A percentile compares a stretch with the other conserved stretches of the same genome.
Conservation (phyloP, 805 yeast species). For the Lachancea sp. region DNA sequence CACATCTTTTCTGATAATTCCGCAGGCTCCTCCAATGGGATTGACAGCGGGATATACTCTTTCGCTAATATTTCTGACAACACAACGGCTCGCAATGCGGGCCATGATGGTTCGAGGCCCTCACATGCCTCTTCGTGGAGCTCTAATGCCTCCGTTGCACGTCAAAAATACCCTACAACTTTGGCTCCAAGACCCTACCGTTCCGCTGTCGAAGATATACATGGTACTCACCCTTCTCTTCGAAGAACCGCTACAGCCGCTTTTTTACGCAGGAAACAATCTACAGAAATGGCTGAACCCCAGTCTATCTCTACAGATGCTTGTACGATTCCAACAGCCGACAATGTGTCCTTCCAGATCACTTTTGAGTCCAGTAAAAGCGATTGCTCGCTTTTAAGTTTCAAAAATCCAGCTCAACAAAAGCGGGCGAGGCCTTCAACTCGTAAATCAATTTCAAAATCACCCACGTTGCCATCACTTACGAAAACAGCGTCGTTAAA, state of each 20-base stretch:
- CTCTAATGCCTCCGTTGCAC: conserved; percentile 7
- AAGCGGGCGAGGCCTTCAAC: background rate
- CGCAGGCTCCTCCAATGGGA: conserved; percentile 23
- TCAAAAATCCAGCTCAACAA: background rate
- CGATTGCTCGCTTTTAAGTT: background rate
- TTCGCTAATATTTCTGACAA: conserved; percentile 36
- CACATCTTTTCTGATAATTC: conserved; percentile 30
- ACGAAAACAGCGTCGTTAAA: background rate
- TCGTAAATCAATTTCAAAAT: background rate
- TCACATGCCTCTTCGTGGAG: conserved; percentile 10
- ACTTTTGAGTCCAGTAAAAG: conserved; percentile 5
- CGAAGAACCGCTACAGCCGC: conserved; percentile 2
- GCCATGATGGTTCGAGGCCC: background rate
- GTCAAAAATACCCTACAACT: conserved; percentile 15
- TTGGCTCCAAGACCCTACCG: conserved; percentile 17
- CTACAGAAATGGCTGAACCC: conserved; percentile 16
- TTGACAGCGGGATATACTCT: conserved; percentile 26
- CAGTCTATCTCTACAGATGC: conserved; percentile 15
- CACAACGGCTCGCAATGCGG: conserved; percentile 19
- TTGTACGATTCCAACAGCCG: conserved; percentile 27
- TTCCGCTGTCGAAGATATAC: background rate
- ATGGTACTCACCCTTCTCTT: background rate
- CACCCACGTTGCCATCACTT: background rate
- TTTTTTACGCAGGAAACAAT: conserved; percentile 11
- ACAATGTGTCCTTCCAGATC: conserved; percentile 23